Percentiles rank a stretch among this genome's conserved stretches.
Evolutionary conservation across 2,329 filamentous ascomycete genomes (phyloP).

Genomic region (Curvularia spicifera): DNA sequence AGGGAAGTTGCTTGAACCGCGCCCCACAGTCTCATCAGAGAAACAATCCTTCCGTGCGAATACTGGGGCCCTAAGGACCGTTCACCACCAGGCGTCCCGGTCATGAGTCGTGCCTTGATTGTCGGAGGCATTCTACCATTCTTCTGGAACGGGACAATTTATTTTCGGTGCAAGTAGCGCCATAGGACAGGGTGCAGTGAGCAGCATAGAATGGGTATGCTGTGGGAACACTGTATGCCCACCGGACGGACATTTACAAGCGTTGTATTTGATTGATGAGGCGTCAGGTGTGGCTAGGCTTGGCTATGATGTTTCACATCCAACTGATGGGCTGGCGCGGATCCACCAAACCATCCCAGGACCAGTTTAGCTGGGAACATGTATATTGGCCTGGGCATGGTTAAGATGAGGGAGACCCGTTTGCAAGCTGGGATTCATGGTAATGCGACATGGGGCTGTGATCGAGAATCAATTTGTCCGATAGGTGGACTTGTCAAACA

Average conservation of each 20-base stretch:
- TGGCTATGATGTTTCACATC: constrained; percentile 12
- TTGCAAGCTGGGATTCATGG: neutral
- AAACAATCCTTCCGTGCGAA: constrained; percentile 6
- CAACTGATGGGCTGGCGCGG: constrained; percentile 3
- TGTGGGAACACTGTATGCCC: neutral
- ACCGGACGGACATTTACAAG: neutral
- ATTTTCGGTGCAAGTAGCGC: neutral
- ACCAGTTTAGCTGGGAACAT: constrained; percentile 4
- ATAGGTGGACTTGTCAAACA: constrained; percentile 10
- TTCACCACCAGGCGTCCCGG: constrained; percentile 8
- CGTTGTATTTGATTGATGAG: constrained; percentile 4
- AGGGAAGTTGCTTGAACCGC: constrained; percentile 13
- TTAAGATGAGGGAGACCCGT: constrained; percentile 6
- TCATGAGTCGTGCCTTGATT: neutral
- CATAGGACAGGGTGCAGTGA: neutral
- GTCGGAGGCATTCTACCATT: neutral
- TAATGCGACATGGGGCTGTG: constrained; percentile 1
- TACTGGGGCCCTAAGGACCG: constrained; percentile 1
- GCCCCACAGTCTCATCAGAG: constrained; percentile 19
- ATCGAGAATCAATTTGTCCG: constrained; percentile 4
- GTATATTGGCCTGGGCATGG: constrained; percentile 9
- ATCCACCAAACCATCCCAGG: constrained; percentile 2
- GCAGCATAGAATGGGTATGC: neutral
- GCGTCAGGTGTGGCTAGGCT: constrained; percentile 1
- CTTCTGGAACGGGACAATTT: constrained; percentile 1